phyloP scores from a whole-genome alignment of 2,329 filamentous ascomycete species.

The Xylariaceae sp. region DNA sequence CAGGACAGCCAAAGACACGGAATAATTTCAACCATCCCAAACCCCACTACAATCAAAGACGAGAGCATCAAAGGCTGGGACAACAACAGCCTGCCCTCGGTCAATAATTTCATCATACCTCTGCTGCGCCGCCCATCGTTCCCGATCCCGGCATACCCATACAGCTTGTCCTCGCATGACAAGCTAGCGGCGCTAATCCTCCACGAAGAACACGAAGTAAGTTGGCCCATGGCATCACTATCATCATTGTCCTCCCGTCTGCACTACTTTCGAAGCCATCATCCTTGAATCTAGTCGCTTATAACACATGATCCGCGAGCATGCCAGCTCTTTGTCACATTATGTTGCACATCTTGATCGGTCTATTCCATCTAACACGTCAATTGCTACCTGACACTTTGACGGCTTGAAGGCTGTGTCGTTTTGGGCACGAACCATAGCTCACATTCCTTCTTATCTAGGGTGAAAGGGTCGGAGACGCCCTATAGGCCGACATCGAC shows the following conservation, averaged over 20 bases:
- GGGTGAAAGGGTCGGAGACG: conserved; percentile 26
- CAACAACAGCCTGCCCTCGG: conserved; percentile 18
- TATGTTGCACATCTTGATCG: conserved; percentile 17
- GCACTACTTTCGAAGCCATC: conserved; percentile 15
- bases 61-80: background rate
- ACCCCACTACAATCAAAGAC: background rate
- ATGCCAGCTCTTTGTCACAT: conserved; percentile 20
- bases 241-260: conserved; percentile 2
- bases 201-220: conserved; percentile 25
- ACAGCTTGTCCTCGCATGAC: conserved; percentile 27
- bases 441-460: conserved; percentile 21
- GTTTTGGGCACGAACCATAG: conserved; percentile 8
- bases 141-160: conserved; percentile 9
- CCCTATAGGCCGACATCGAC: conserved; percentile 22
- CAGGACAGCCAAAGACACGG: conserved; percentile 17
- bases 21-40: conserved; percentile 14
- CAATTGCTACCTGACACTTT: conserved; percentile 23
- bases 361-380: conserved; percentile 6
- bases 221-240: conserved; percentile 12
- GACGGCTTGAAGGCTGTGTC: conserved; percentile 1
- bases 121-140: conserved; percentile 17
- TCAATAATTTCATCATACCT: conserved; percentile 20
- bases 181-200: conserved; percentile 20
- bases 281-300: conserved; percentile 23
- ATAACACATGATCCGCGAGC: conserved; percentile 20